phyloP scores from a whole-genome alignment of 306 rosid species.

The Morella rubra region DNA sequence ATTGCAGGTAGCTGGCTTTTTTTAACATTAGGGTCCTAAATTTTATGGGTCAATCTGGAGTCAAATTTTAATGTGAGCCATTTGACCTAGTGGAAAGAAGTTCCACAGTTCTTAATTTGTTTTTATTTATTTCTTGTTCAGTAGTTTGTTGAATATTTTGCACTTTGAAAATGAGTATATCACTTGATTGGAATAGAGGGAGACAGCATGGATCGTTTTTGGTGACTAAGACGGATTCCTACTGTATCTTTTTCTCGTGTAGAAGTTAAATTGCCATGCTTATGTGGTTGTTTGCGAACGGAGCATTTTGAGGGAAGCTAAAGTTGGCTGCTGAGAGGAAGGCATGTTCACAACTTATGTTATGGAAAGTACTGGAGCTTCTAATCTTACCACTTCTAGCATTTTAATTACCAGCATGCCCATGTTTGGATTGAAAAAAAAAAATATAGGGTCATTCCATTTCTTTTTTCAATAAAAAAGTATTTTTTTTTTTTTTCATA shows the following conservation, averaged over 20 bases:
- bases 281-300: conserved; percentile 43
- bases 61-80: not conserved
- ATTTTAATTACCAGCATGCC: not conserved
- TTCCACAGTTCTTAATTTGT: too few species aligned
- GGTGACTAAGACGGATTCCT: conserved; percentile 4
- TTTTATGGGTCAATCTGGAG: too few species aligned
- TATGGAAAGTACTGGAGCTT: not conserved
- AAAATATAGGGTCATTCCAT: too few species aligned
- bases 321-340: conserved; percentile 67
- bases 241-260: not conserved
- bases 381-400: not conserved
- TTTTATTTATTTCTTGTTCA: too few species aligned
- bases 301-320: conserved; percentile 85
- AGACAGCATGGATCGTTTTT: not conserved
- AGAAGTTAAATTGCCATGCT: conserved; percentile 11
- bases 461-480: too few species aligned
- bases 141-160: too few species aligned
- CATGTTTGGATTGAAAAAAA: not conserved
- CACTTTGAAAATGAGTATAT: too few species aligned
- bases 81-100: too few species aligned
- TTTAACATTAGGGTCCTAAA: too few species aligned
- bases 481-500: too few species aligned
- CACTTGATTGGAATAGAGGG: not conserved
- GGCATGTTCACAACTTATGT: conserved; percentile 45
- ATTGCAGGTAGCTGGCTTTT: too few species aligned